Percentiles rank a stretch among this genome's conserved stretches.
Conservation (phyloP, 495 filamentous ascomycete species). For the Glarea lozoyensis region DNA sequence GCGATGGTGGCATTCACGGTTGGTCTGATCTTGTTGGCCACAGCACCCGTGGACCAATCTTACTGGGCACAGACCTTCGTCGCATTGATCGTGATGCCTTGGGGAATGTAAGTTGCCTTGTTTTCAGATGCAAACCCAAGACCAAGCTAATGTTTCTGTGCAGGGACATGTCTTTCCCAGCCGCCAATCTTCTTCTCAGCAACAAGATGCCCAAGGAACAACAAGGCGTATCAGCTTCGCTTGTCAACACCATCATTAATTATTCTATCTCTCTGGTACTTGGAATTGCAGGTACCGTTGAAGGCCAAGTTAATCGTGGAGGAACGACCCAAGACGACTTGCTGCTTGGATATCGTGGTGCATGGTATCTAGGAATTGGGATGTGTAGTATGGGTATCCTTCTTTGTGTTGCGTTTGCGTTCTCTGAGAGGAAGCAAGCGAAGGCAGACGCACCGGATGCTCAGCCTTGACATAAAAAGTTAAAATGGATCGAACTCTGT, state of each 20-base stretch:
- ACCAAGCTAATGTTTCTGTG: too few species aligned
- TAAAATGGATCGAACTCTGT: too few species aligned
- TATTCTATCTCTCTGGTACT: slow-evolving; percentile 59
- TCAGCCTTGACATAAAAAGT: too few species aligned
- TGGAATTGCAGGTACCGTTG: slow-evolving; percentile 56
- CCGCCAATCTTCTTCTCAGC: slow-evolving; percentile 49
- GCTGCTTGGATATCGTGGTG: slow-evolving; percentile 45
- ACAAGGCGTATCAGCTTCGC: slow-evolving; percentile 54
- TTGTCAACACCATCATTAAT: slow-evolving; percentile 58
- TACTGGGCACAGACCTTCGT: slow-evolving; percentile 59
- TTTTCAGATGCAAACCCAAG: too few species aligned
- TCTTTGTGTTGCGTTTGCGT: neutral
- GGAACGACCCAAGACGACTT: slow-evolving; percentile 25
- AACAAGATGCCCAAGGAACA: slow-evolving; percentile 47
- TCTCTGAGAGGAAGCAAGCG: too few species aligned
- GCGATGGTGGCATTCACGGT: slow-evolving; percentile 39
- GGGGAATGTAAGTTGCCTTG: slow-evolving; percentile 38
- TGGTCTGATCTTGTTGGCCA: slow-evolving; percentile 36
- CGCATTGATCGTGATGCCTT: slow-evolving; percentile 43
- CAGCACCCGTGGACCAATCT: slow-evolving; percentile 36
- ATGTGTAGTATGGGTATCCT: slow-evolving; percentile 35
- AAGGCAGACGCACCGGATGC: too few species aligned
- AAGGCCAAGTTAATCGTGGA: slow-evolving; percentile 39
- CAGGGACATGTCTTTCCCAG: slow-evolving; percentile 48
- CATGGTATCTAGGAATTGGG: slow-evolving; percentile 49